Evolutionary conservation across 352 stramenopile genomes (phyloP).

Genomic region (Phytophthora boehmeriae): DNA sequence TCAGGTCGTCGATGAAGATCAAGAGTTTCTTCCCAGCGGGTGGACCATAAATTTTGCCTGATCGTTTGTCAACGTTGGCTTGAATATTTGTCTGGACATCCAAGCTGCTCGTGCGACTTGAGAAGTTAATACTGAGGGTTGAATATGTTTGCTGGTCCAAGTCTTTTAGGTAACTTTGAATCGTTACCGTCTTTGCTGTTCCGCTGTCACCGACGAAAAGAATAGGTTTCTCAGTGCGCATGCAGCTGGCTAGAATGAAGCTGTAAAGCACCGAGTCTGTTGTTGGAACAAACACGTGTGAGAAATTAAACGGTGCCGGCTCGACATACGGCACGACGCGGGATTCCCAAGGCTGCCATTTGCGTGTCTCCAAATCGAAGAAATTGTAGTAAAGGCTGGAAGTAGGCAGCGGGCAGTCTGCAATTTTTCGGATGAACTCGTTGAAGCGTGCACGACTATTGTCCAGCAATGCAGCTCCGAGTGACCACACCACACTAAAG

Average conservation of each 20-base stretch:
- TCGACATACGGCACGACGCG: slow-evolving; percentile 90
- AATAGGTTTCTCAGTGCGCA: slow-evolving; percentile 88
- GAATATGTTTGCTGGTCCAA: slow-evolving; percentile 75
- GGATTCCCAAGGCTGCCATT: slow-evolving; percentile 92
- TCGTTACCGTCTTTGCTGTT: slow-evolving; percentile 96
- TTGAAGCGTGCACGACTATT: slow-evolving; percentile 86
- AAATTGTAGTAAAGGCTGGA: slow-evolving; percentile 90
- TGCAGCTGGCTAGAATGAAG: slow-evolving; percentile 89
- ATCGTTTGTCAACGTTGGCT: slow-evolving; percentile 95
- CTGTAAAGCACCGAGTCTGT: slow-evolving; percentile 95
- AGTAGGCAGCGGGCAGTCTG: slow-evolving; percentile 73
- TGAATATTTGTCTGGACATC: slow-evolving; percentile 96
- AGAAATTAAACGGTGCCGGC: slow-evolving; percentile 94
- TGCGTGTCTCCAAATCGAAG: slow-evolving; percentile 89
- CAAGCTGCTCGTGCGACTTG: slow-evolving; percentile 90
- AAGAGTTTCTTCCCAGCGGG: slow-evolving; percentile 93
- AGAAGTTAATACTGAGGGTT: slow-evolving; percentile 93
- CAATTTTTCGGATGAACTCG: slow-evolving; percentile 91
- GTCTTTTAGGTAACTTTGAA: slow-evolving; percentile 93
- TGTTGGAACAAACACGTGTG: slow-evolving; percentile 95
- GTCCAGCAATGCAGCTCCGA: slow-evolving; percentile 89
- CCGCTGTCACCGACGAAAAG: slow-evolving; percentile 95
- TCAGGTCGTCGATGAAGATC: slow-evolving; percentile 96
- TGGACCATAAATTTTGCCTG: slow-evolving; percentile 94
- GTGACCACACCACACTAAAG: slow-evolving; percentile 93